These are phyloP conservation scores for Aureobasidium lini DNA, from an alignment of 2,329 filamentous ascomycete species.

Conservation along the genomic window DNA sequence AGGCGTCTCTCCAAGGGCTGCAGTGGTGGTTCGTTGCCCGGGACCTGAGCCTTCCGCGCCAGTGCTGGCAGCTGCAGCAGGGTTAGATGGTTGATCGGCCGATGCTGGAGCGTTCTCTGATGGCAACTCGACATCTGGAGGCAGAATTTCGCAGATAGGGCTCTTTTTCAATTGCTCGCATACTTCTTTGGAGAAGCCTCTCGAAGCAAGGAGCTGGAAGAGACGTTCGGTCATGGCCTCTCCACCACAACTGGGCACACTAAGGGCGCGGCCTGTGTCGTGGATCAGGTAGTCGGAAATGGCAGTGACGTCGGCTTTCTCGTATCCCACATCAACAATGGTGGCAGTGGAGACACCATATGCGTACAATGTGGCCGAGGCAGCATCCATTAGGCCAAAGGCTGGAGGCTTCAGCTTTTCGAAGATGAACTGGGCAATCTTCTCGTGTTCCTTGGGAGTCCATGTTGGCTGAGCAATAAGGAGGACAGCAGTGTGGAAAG, in stretches of 20 bases:
- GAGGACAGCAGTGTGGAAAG: slow-evolving; percentile 89
- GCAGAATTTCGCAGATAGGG: slow-evolving; percentile 55
- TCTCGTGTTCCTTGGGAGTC: slow-evolving; percentile 80
- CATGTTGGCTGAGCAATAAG: slow-evolving; percentile 85
- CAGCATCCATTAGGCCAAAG: slow-evolving; percentile 83
- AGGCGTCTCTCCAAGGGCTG: slow-evolving; percentile 39
- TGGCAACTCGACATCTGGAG: slow-evolving; percentile 47
- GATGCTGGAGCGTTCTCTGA: slow-evolving; percentile 36
- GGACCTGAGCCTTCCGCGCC: slow-evolving; percentile 42
- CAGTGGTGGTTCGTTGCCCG: slow-evolving; percentile 32
- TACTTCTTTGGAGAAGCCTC: slow-evolving; percentile 54
- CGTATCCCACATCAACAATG: slow-evolving; percentile 82
- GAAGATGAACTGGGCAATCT: slow-evolving; percentile 87
- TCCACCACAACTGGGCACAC: slow-evolving; percentile 66
- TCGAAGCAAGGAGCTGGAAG: slow-evolving; percentile 54
- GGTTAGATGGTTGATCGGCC: slow-evolving; percentile 36
- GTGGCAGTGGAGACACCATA: slow-evolving; percentile 79
- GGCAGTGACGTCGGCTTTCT: slow-evolving; percentile 89
- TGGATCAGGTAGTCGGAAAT: slow-evolving; percentile 76
- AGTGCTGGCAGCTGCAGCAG: slow-evolving; percentile 50
- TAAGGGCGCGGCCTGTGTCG: slow-evolving; percentile 55
- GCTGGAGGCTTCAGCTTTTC: slow-evolving; percentile 95
- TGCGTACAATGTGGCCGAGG: slow-evolving; percentile 69
- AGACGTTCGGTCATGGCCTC: slow-evolving; percentile 77
- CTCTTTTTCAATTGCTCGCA: slow-evolving; percentile 60